Conservation (phyloP, 768 basidiomycete species). For the Rhodotorula paludigena region DNA sequence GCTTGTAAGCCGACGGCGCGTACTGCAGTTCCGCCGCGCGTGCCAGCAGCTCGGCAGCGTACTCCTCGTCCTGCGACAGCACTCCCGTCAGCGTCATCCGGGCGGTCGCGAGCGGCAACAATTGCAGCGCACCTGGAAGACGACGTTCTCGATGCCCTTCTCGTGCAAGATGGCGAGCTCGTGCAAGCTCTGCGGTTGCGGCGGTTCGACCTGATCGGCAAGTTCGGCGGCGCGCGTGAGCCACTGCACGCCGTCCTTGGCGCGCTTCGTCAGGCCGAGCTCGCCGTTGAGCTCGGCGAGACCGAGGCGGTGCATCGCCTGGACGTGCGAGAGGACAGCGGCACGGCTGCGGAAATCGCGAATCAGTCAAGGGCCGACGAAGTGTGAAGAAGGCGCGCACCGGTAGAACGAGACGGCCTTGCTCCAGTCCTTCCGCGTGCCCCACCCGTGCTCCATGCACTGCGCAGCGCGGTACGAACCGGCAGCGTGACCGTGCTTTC, state of each 20-base stretch:
- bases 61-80: slow-evolving; percentile 65
- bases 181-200: slow-evolving; percentile 69
- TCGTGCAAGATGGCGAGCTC: slow-evolving; percentile 93
- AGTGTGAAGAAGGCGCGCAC: no score
- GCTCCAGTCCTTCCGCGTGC: slow-evolving; percentile 81
- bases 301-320: slow-evolving; percentile 93
- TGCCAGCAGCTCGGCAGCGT: slow-evolving; percentile 86
- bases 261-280: slow-evolving; percentile 73
- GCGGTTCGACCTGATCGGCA: slow-evolving; percentile 44
- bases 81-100: not conserved
- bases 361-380: no score
- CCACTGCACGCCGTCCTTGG: slow-evolving; percentile 98
- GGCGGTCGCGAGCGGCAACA: no score
- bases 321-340: slow-evolving; percentile 81
- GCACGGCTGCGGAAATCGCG: slow-evolving; percentile 61
- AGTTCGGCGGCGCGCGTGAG: slow-evolving; percentile 90
- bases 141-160: slow-evolving; percentile 93
- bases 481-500: slow-evolving; percentile 94
- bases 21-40: slow-evolving; percentile 94
- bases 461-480: slow-evolving; percentile 92
- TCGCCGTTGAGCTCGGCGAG: slow-evolving; percentile 95
- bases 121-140: slow-evolving; percentile 61
- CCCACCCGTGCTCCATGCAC: slow-evolving; percentile 99
- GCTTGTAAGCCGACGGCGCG: slow-evolving; percentile 87
- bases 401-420: slow-evolving; percentile 87